phyloP scores from a whole-genome alignment of 352 stramenopile species.

The Halophytophthora polymorphica region DNA sequence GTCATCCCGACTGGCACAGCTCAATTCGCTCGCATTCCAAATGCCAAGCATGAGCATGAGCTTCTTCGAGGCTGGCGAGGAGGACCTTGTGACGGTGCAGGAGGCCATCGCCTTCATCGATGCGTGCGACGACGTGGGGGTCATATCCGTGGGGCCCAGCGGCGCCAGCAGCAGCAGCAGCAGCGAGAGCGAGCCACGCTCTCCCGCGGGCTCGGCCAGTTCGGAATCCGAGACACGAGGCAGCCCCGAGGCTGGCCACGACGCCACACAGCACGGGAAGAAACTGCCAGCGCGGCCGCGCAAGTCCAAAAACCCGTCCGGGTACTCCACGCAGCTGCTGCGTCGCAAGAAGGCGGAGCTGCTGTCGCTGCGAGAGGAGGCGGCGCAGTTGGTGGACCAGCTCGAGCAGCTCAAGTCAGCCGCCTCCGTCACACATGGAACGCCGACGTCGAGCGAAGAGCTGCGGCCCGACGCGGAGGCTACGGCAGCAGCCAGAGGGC shows the following conservation, averaged over 20 bases:
- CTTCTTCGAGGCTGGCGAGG: slow-evolving; percentile 3
- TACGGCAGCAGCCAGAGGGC: background rate
- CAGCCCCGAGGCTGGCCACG: too few relatives aligned
- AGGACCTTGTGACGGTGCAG: slow-evolving; percentile 13
- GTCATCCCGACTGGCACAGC: too few relatives aligned
- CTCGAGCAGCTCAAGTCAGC: slow-evolving; percentile 12
- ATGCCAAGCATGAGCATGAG: background rate
- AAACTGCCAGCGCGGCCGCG: too few relatives aligned
- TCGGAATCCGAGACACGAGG: too few relatives aligned
- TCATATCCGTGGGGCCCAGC: too few relatives aligned
- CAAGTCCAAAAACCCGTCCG: slow-evolving; percentile 14
- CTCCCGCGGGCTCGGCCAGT: too few relatives aligned
- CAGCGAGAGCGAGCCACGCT: too few relatives aligned
- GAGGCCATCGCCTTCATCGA: slow-evolving; percentile 32
- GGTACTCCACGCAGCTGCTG: slow-evolving; percentile 18
- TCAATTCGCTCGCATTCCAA: too few relatives aligned
- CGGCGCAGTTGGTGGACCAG: slow-evolving; percentile 15
- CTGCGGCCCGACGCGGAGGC: background rate
- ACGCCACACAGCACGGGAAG: too few relatives aligned
- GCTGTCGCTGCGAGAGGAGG: slow-evolving; percentile 14
- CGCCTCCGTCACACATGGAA: background rate
- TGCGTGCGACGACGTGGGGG: background rate
- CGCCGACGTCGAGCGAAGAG: background rate
- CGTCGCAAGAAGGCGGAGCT: slow-evolving; percentile 30
- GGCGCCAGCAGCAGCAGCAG: too few relatives aligned